Conservation (phyloP, 2,329 filamentous ascomycete genomes). For the Penicillium sp. region DNA sequence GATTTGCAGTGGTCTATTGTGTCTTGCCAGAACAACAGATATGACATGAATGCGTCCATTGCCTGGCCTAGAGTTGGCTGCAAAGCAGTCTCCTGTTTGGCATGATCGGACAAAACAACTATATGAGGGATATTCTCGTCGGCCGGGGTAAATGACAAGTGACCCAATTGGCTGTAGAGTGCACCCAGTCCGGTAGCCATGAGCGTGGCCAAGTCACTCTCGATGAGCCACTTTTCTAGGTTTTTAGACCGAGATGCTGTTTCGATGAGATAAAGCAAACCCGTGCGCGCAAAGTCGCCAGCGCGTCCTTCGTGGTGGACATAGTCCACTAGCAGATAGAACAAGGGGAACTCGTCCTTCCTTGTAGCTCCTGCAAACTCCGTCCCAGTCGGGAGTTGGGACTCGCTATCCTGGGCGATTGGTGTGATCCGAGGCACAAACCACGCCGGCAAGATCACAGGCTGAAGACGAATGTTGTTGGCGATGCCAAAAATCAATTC, state of each 20-base stretch:
- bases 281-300: slow-evolving; percentile 93
- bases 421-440: slow-evolving; percentile 64
- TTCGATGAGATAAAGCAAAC: slow-evolving; percentile 92
- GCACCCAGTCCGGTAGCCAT: slow-evolving; percentile 95
- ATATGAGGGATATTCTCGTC: slow-evolving; percentile 73
- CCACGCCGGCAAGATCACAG: slow-evolving; percentile 84
- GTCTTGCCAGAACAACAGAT: slow-evolving; percentile 97
- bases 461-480: slow-evolving; percentile 89
- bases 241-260: slow-evolving; percentile 78
- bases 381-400: slow-evolving; percentile 53
- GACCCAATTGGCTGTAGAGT: slow-evolving; percentile 66
- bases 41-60: slow-evolving; percentile 89
- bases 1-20: slow-evolving; percentile 94
- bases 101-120: slow-evolving; percentile 84
- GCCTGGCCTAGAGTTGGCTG: slow-evolving; percentile 82
- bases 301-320: slow-evolving; percentile 94
- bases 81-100: slow-evolving; percentile 69
- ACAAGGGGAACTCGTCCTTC: slow-evolving; percentile 89
- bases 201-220: slow-evolving; percentile 90
- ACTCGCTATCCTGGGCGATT: slow-evolving; percentile 39
- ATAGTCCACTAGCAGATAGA: slow-evolving; percentile 93
- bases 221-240: slow-evolving; percentile 93
- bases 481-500: slow-evolving; percentile 95
- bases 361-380: slow-evolving; percentile 82
- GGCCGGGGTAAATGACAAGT: slow-evolving; percentile 74